Conservation (phyloP, 1,284 basidiomycete species). For the Leccinum subfulvum region DNA sequence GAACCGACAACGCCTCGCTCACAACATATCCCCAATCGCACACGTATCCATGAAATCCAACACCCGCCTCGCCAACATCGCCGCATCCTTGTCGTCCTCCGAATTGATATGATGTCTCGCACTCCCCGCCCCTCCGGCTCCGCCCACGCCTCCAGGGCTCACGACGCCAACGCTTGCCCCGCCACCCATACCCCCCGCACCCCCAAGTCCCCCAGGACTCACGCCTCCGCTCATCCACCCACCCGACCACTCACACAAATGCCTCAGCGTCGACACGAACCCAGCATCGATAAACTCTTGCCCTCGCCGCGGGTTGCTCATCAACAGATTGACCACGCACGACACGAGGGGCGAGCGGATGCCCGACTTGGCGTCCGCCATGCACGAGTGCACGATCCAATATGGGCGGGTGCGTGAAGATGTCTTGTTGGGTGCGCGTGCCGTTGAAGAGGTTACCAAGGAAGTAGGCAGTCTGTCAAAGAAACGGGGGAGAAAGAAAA, state of each 20-base stretch:
- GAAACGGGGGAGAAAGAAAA: background rate
- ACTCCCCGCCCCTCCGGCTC: constrained; percentile 25
- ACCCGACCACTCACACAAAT: constrained; percentile 51
- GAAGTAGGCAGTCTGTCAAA: constrained; percentile 49
- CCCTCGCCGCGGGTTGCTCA: constrained; percentile 35
- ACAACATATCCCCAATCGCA: constrained; percentile 23
- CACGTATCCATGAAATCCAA: constrained; percentile 41
- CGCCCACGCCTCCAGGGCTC: background rate
- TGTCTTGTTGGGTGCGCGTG: constrained; percentile 42
- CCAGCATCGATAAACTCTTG: constrained; percentile 42
- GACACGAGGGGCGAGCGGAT: constrained; percentile 59
- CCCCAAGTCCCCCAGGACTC: constrained; percentile 33
- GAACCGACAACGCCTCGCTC: background rate
- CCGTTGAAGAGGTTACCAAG: constrained; percentile 69
- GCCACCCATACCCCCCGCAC: constrained; percentile 21
- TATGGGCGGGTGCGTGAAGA: constrained; percentile 50
- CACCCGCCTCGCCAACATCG: constrained; percentile 51
- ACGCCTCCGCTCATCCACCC: constrained; percentile 25
- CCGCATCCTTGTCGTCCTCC: constrained; percentile 57
- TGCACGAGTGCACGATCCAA: constrained; percentile 51
- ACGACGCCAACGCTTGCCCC: constrained; percentile 19
- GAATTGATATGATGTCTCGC: constrained; percentile 28
- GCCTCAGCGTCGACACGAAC: constrained; percentile 43
- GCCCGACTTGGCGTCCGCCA: constrained; percentile 55
- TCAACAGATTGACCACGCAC: constrained; percentile 54